These are phyloP conservation scores for Penicillium crystallinum DNA, from an alignment of 495 filamentous ascomycete genomes.

Conservation along the genomic window DNA sequence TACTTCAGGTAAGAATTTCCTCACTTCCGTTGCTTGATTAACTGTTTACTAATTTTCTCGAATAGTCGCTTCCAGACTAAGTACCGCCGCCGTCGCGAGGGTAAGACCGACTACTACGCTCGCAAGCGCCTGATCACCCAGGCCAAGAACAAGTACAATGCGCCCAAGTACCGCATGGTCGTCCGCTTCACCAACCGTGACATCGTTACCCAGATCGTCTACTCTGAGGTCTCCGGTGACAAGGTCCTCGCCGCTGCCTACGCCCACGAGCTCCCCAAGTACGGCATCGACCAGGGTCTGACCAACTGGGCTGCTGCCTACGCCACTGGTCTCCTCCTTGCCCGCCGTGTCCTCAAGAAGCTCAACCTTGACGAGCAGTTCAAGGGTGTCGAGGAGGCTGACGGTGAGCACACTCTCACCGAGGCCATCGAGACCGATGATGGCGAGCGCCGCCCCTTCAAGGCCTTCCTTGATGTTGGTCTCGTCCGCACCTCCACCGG, in stretches of 20 bases:
- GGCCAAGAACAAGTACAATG: conserved; percentile 99
- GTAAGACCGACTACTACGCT: conserved; percentile 99
- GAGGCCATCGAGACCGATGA: conserved; percentile 83
- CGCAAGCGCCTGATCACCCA: conserved; percentile 99
- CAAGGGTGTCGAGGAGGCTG: conserved; percentile 85
- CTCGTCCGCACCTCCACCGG: conserved; percentile 94
- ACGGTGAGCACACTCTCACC: conserved; percentile 90
- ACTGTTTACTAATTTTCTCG: conserved; percentile 14
- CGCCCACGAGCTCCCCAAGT: conserved; percentile 93
- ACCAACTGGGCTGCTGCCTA: conserved; percentile 99
- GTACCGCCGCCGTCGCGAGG: conserved; percentile 93
- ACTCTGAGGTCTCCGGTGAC: conserved; percentile 94
- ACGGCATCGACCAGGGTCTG: conserved; percentile 95
- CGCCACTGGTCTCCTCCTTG: conserved; percentile 91
- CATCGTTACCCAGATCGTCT: conserved; percentile 96
- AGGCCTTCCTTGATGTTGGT: conserved; percentile 96
- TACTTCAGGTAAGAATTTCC: conserved; percentile 80
- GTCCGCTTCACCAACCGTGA: conserved; percentile 99
- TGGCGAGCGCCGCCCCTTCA: conserved; percentile 91
- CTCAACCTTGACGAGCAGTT: conserved; percentile 89
- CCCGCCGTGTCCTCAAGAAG: conserved; percentile 94
- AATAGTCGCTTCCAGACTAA: conserved; percentile 98
- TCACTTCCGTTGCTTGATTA: conserved; percentile 7
- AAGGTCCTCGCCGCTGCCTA: conserved; percentile 93
- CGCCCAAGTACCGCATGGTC: conserved; percentile 98